Base-by-base conservation (phyloP, 1,284 basidiomycete species). In the Marasmius tenuissimus region DNA sequence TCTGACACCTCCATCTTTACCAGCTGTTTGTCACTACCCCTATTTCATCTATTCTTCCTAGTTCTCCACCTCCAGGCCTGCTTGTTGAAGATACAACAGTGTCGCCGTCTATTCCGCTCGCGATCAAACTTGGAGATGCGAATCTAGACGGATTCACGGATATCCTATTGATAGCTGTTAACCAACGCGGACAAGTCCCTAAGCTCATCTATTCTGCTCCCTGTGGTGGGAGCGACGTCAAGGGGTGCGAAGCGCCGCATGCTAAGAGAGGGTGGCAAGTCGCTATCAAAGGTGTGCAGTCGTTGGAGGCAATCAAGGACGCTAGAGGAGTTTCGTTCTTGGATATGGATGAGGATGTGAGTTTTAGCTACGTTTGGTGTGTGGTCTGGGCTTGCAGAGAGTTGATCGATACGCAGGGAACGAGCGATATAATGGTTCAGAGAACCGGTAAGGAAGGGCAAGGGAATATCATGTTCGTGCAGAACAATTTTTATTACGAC, bases 401-500 rank as follows among this genome's bases (percentile, higher is more conserved):
- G 3, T 16, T 16, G 20, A 14, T 16, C 9, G 18, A 45, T 51
- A 12, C 58, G 57, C 68, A 97, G 93, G 96, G 97, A 0, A 93
- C 95, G 1, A 80, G 99, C 22, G 97, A 99, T 74, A 86, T 99
- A 45, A 79, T 98, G 73, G 82, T 99, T 0, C 96, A 98, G 71
- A 81, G 96, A 42, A 88, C 88, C 0, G 93, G 93, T 0, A 76
- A 80, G 11, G 86, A 88, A 61, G 82, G 83, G 2, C 74, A 78
- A 57, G 88, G 89, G 4, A 85, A 82, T 38, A 78, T 96, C 14
- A 76, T 88, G 1, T 98, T 99, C 69, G 81, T 99, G 47, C 95
- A 97, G 76, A 99, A 99, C 74, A 98, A 98, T 76, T 95, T 96
- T 71, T 99, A 97, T 72, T 96, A 96, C 71, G 97, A 99, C 69